A percentile compares a stretch with the other conserved stretches of the same genome.
Conservation (phyloP, 129 eudicot genomes). For the Gnaphalium uliginosum region DNA sequence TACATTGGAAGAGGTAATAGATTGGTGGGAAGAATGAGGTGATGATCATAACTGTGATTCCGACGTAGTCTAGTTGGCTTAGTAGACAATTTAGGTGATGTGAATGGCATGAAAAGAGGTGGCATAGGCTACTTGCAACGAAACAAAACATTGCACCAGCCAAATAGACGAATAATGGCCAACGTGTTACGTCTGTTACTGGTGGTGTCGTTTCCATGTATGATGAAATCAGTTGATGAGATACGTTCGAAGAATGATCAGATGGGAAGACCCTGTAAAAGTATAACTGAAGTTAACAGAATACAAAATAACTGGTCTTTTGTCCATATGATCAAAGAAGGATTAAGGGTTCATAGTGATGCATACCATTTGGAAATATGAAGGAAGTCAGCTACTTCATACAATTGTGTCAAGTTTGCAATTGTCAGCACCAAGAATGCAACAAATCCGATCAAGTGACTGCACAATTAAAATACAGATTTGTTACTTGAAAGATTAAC, state of each 20-base stretch:
- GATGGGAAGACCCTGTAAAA: constrained; percentile 32
- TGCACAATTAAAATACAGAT: constrained; percentile 40
- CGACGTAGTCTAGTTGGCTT: constrained; percentile 69
- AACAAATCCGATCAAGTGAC: constrained; percentile 84
- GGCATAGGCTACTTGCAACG: constrained; percentile 83
- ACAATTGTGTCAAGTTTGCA: constrained; percentile 50
- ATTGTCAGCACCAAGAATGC: constrained; percentile 67
- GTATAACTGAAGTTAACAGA: not conserved
- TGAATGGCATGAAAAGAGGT: constrained; percentile 89
- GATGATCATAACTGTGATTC: constrained; percentile 85
- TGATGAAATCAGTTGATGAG: constrained; percentile 19
- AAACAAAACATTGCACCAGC: constrained; percentile 93
- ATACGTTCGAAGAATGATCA: not conserved
- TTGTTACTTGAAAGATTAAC: not conserved
- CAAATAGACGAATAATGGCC: constrained; percentile 85
- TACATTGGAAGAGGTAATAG: constrained; percentile 78
- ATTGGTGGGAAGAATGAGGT: constrained; percentile 94
- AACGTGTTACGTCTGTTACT: constrained; percentile 35
- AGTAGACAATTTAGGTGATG: constrained; percentile 51
- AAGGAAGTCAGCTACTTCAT: constrained; percentile 64
- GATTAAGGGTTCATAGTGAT: not conserved
- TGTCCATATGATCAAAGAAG: not conserved
- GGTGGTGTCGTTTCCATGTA: constrained; percentile 41
- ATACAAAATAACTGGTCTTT: not conserved
- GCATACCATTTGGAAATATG: constrained; percentile 67